phyloP scores from a whole-genome alignment of 257 asterid genomes.

The Penstemon davidsonii region DNA sequence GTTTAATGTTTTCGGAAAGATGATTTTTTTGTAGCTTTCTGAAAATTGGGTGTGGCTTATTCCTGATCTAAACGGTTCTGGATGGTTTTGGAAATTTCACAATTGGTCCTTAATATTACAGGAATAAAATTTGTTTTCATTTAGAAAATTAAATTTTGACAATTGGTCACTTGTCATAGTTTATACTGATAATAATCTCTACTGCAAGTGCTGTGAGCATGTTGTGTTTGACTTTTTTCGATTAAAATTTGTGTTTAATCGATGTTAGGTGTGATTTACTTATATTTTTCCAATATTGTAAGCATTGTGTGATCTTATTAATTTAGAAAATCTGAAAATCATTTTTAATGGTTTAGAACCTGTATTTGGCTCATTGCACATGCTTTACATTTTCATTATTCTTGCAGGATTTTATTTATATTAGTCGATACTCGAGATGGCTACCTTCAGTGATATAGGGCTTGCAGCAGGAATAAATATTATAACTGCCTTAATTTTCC shows the following conservation, averaged over 20 bases:
- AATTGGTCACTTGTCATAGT: not conserved
- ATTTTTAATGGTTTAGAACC: not conserved
- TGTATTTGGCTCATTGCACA: not conserved
- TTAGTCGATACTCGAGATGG: conserved; percentile 54
- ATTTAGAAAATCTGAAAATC: conserved; percentile 5
- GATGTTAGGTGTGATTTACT: not conserved
- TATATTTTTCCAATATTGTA: not conserved
- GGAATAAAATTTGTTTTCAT: not conserved
- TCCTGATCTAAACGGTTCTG: conserved; percentile 25
- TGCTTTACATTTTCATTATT: not conserved
- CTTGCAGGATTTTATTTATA: conserved; percentile 25
- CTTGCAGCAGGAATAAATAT: conserved; percentile 90
- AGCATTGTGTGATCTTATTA: not conserved
- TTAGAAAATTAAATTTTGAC: not conserved
- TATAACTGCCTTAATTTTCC: conserved; percentile 63
- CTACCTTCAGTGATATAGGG: conserved; percentile 80
- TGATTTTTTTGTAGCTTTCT: not conserved
- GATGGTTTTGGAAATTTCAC: not conserved
- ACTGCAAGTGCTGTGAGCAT: too few relatives aligned
- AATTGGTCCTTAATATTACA: not conserved
- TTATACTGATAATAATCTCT: not conserved
- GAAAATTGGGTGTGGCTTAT: conserved; percentile 1
- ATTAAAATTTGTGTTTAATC: not conserved
- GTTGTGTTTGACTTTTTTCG: too few relatives aligned
- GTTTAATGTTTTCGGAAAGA: too few relatives aligned